A percentile compares a stretch with the other conserved stretches of the same genome.
Conservation (phyloP, 805 yeast genomes). For the Torulaspora maleeae region DNA sequence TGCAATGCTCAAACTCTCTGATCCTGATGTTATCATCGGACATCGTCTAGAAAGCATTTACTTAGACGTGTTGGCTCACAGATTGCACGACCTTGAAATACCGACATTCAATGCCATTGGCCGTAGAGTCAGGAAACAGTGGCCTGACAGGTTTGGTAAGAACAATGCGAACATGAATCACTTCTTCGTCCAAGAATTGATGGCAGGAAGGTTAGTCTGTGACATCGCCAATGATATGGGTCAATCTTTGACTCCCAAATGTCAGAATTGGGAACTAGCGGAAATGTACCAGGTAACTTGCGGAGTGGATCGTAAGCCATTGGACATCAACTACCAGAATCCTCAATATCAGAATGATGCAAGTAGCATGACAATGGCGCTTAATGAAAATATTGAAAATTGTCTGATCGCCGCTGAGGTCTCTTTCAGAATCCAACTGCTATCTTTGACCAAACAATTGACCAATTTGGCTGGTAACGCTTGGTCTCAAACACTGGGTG, state of each 20-base stretch:
- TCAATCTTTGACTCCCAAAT: constrained; percentile 81
- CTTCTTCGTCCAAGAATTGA: constrained; percentile 59
- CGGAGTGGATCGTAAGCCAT: constrained; percentile 51
- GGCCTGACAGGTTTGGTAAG: constrained; percentile 72
- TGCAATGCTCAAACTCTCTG: constrained; percentile 65
- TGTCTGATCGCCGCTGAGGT: constrained; percentile 71
- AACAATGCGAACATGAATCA: constrained; percentile 47
- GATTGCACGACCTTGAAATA: constrained; percentile 72
- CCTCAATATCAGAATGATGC: constrained; percentile 65
- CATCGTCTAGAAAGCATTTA: constrained; percentile 78
- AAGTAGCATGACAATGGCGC: constrained; percentile 57
- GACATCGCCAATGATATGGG: constrained; percentile 95
- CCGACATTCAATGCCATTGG: constrained; percentile 79
- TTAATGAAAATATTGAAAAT: constrained; percentile 62
- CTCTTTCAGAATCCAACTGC: constrained; percentile 76
- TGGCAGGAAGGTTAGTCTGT: constrained; percentile 83
- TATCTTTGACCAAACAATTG: constrained; percentile 84
- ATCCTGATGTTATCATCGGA: constrained; percentile 89
- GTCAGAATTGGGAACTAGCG: constrained; percentile 89
- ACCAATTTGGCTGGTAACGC: constrained; percentile 95
- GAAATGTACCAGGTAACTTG: constrained; percentile 88
- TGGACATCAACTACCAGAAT: constrained; percentile 70
- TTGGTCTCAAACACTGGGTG: constrained; percentile 91
- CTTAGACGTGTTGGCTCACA: constrained; percentile 71
- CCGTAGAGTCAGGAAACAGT: constrained; percentile 65